Conservation (phyloP, 345 rosid species). For the Eucalyptus erythrocorys region DNA sequence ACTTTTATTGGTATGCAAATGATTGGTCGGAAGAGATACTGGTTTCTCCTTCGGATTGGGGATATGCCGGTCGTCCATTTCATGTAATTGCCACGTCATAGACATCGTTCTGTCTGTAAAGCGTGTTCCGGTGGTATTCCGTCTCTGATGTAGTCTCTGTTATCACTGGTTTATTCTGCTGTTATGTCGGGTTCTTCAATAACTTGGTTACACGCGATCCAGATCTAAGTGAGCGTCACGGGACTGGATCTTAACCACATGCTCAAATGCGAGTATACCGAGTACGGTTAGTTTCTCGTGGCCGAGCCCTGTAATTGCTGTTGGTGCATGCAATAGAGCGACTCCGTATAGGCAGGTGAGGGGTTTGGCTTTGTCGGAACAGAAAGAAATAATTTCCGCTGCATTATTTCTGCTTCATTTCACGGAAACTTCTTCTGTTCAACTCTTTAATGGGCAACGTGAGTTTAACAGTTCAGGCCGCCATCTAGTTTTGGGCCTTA, state of each 20-base stretch:
- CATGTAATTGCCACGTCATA: conserved; percentile 46
- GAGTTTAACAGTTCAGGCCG: conserved; percentile 37
- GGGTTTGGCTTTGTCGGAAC: conserved; percentile 24
- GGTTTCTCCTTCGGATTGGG: conserved; percentile 58
- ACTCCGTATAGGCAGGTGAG: conserved; percentile 27
- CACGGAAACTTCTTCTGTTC: conserved; percentile 39
- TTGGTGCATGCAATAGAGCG: conserved; percentile 47
- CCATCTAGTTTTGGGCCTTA: conserved; percentile 31
- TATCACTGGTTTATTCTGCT: conserved; percentile 34
- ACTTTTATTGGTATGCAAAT: conserved; percentile 53
- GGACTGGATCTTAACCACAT: conserved; percentile 25
- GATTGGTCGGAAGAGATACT: conserved; percentile 37
- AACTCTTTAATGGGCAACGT: conserved; percentile 32
- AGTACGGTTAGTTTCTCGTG: conserved; percentile 43
- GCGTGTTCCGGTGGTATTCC: conserved; percentile 7
- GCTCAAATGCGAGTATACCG: conserved; percentile 25
- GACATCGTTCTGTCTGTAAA: conserved; percentile 24
- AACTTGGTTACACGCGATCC: not conserved
- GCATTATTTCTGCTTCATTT: conserved; percentile 10
- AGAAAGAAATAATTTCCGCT: conserved; percentile 23
- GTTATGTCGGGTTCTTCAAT: conserved; percentile 30
- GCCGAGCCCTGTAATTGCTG: conserved; percentile 41
- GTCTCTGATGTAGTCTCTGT: conserved; percentile 39
- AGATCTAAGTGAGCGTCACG: conserved; percentile 11
- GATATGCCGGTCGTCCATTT: conserved; percentile 28